Evolutionary conservation across 208 protist genomes (phyloP).

Genomic region (Balamuthia mandrillaris): DNA sequence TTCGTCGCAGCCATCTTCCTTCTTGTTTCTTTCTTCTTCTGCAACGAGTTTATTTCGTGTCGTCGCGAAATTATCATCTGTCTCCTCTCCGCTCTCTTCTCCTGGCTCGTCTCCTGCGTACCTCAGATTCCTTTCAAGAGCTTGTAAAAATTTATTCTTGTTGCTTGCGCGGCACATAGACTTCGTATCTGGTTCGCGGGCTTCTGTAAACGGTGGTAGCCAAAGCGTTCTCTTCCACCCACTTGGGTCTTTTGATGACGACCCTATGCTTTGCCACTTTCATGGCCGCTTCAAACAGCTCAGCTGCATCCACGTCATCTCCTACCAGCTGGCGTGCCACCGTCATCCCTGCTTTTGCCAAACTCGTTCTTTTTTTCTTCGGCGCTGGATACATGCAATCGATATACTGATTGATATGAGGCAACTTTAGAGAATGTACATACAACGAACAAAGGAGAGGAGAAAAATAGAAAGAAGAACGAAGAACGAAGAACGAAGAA

Average conservation of each 20-base stretch:
- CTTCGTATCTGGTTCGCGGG: conserved; percentile 15
- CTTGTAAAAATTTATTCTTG: too few species aligned
- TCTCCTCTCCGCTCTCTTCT: too few species aligned
- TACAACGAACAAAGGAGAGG: too few species aligned
- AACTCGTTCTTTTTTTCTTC: neutral
- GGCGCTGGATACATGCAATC: conserved; percentile 29
- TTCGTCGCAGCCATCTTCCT: too few species aligned
- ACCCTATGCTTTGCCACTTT: neutral
- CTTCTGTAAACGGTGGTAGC: neutral
- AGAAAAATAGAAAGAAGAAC: neutral
- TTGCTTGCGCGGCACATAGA: too few species aligned
- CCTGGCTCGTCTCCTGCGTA: too few species aligned
- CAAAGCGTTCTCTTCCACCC: neutral
- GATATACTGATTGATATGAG: neutral
- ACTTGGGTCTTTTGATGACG: conserved; percentile 24
- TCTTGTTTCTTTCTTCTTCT: too few species aligned
- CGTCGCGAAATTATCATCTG: too few species aligned
- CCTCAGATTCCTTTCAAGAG: too few species aligned
- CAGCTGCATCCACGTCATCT: neutral
- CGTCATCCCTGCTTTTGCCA: conserved; percentile 7
- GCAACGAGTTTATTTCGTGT: too few species aligned
- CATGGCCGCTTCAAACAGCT: neutral
- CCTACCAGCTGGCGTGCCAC: conserved; percentile 1
- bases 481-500: too few species aligned
- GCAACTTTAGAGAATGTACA: neutral